phyloP scores from a whole-genome alignment of 306 rosid species.

The Cicer cuneatum region DNA sequence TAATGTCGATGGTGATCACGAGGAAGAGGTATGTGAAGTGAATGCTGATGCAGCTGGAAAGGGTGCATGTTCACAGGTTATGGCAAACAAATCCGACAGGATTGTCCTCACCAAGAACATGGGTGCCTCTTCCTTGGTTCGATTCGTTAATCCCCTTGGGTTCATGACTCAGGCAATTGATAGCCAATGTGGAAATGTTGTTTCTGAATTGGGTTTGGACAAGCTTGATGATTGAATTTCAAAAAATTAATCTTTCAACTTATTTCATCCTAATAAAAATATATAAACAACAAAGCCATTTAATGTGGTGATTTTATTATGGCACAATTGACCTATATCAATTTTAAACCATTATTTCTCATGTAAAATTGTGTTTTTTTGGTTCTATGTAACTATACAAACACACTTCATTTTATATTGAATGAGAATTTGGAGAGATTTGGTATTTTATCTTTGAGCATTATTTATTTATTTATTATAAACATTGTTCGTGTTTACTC shows the following conservation, averaged over 20 bases:
- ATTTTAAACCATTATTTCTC: neutral
- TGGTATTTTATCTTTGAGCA: neutral
- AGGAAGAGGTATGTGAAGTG: slow-evolving; percentile 53
- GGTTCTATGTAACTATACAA: neutral
- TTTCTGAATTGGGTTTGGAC: slow-evolving; percentile 49
- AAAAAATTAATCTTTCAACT: neutral
- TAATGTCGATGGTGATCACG: slow-evolving; percentile 42
- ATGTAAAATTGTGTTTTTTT: neutral
- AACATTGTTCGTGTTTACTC: no score
- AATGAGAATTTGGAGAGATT: neutral
- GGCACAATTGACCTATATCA: neutral
- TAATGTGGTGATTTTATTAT: neutral
- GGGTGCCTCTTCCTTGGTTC: slow-evolving; percentile 47
- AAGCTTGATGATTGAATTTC: neutral
- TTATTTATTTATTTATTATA: neutral
- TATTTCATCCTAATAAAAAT: neutral
- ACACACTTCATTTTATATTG: neutral
- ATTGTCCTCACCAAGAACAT: slow-evolving; percentile 51
- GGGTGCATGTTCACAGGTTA: slow-evolving; percentile 11
- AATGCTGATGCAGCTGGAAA: neutral
- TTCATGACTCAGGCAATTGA: slow-evolving; percentile 50
- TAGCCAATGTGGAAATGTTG: slow-evolving; percentile 26
- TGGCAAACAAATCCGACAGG: slow-evolving; percentile 35
- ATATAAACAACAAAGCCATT: neutral
- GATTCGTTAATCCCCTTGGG: slow-evolving; percentile 63